Conservation (phyloP, 2,329 filamentous ascomycete species). For the Pseudogymnoascus sp. region DNA sequence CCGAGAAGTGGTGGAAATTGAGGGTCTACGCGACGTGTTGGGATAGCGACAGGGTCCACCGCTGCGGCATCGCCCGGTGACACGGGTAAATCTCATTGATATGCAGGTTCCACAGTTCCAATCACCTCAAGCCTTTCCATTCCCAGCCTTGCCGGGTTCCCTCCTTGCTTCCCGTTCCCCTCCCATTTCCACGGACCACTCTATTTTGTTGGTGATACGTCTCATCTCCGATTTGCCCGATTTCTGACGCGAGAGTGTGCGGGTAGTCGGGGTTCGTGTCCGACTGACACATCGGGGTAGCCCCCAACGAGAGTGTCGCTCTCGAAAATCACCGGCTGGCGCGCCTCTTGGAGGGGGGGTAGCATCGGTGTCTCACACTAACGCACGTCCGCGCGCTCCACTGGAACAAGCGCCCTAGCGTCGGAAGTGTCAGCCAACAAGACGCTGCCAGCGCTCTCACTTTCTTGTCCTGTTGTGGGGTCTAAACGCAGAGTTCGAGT, state of each 20-base stretch:
- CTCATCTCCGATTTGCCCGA: not conserved
- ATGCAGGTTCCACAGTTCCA: slow-evolving; percentile 8
- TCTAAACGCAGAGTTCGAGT: not conserved
- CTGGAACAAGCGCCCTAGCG: slow-evolving; percentile 1
- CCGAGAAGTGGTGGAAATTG: not conserved
- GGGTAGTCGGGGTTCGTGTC: not conserved
- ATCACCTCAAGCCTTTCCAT: slow-evolving; percentile 1
- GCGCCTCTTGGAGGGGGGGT: not conserved
- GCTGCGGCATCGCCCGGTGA: slow-evolving; percentile 1
- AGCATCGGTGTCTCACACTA: not conserved
- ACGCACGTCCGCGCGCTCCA: slow-evolving; percentile 8
- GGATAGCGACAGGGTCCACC: not conserved
- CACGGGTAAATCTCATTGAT: not conserved
- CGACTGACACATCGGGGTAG: not conserved
- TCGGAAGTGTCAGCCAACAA: not conserved
- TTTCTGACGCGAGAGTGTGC: not conserved
- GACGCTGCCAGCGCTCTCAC: not conserved
- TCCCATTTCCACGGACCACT: not conserved
- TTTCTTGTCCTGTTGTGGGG: not conserved
- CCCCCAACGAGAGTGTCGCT: not conserved
- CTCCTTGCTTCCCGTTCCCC: not conserved
- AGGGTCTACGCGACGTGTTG: not conserved
- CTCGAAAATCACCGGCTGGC: not conserved
- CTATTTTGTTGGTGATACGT: slow-evolving; percentile 5
- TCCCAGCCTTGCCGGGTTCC: not conserved